Conservation (phyloP, 2,329 filamentous ascomycete species). For the Fusarium praegraminearum region DNA sequence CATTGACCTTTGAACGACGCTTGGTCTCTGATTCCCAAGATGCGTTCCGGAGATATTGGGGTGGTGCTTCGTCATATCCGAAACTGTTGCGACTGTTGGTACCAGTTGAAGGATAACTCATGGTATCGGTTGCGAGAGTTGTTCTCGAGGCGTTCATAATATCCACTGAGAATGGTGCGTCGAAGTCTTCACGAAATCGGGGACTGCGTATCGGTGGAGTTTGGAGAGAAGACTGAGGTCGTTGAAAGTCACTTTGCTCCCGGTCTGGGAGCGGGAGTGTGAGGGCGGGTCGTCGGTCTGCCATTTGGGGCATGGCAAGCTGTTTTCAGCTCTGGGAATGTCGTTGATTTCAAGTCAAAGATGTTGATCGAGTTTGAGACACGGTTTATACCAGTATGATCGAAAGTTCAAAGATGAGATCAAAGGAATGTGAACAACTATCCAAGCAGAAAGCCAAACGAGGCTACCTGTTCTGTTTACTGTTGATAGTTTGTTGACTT, state of each 20-base stretch:
- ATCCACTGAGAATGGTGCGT: conserved; percentile 54
- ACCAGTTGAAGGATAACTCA: conserved; percentile 45
- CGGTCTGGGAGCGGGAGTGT: conserved; percentile 45
- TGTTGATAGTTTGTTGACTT: conserved; percentile 33
- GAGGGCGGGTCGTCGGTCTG: conserved; percentile 47
- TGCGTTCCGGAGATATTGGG: conserved; percentile 44
- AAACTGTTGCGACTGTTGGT: conserved; percentile 45
- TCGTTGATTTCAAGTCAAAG: conserved; percentile 2
- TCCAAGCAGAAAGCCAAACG: conserved; percentile 10
- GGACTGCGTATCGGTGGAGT: conserved; percentile 48
- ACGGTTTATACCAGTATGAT: conserved; percentile 11
- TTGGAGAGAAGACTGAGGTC: conserved; percentile 35
- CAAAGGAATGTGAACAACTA: not conserved
- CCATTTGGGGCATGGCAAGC: conserved; percentile 41
- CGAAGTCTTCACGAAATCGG: conserved; percentile 55
- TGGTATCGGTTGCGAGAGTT: conserved; percentile 46
- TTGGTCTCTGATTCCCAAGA: conserved; percentile 48
- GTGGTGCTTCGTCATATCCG: conserved; percentile 41
- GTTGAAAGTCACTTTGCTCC: conserved; percentile 40
- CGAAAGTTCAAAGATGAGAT: conserved; percentile 6
- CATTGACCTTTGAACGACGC: conserved; percentile 50
- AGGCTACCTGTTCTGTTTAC: conserved; percentile 11
- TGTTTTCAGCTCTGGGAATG: conserved; percentile 21
- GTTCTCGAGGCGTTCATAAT: conserved; percentile 51
- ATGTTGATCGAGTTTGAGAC: conserved; percentile 15